Base-by-base conservation (phyloP, 2,329 filamentous ascomycete species). In the Ophiostoma angusticollis region DNA sequence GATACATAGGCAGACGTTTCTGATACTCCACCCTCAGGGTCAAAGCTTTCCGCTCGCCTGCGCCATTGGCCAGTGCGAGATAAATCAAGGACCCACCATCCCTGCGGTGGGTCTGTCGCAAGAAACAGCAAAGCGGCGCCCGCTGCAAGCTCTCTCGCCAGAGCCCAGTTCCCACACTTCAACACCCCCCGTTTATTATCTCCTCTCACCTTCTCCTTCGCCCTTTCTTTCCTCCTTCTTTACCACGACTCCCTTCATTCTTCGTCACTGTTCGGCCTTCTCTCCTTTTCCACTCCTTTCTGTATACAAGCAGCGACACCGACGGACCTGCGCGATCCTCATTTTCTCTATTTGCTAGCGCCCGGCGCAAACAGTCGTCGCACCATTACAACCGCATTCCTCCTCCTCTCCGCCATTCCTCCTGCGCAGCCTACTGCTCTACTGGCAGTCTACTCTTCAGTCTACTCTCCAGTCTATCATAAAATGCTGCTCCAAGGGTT, bases 401-500 rank as follows among this genome's bases (percentile, higher is more conserved):
- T 16, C 27, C 12, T 11, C 25, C 9, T 16, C 14, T n/a, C n/a
- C n/a, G n/a, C n/a, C n/a, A n/a, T n/a, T n/a, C n/a, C n/a, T n/a
- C n/a, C n/a, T n/a, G n/a, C n/a, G n/a, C n/a, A n/a, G n/a, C n/a
- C n/a, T n/a, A n/a, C n/a, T n/a, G n/a, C n/a, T n/a, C n/a, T n/a
- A n/a, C n/a, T n/a, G n/a, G n/a, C n/a, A n/a, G n/a, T n/a, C n/a
- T n/a, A n/a, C n/a, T n/a, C n/a, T n/a, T n/a, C n/a, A n/a, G n/a
- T n/a, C n/a, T n/a, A 19, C 23, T 13, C 18, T 39, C 31, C 36
- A 17, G 24, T 23, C 31, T 38, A 30, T 39, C 31, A 47, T n/a
- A n/a, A n/a, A n/a, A n/a, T 47, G 44, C 40, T 46, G n/a, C 42
- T 45, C 25, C 40, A 38, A 11, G 36, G 42, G 33, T 47, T 46